phyloP scores from a whole-genome alignment of 495 filamentous ascomycete species.

The Hypomontagnella monticulosa region DNA sequence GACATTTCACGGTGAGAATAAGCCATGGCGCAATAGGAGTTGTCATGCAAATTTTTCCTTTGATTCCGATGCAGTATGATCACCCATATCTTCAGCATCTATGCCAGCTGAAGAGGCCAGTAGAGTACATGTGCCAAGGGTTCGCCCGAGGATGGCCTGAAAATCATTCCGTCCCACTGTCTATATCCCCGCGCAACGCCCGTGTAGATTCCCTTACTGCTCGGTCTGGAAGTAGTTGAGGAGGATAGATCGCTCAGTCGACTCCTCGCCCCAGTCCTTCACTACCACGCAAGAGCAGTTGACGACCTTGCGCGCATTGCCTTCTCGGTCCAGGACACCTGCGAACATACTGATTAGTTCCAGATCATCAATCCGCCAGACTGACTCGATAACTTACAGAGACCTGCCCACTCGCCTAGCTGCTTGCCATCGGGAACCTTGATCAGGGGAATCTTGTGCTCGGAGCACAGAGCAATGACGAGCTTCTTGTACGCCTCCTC shows the following conservation, averaged over 20 bases:
- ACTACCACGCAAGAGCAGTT: constrained; percentile 99
- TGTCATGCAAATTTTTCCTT: constrained; percentile 42
- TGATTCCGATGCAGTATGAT: constrained; percentile 52
- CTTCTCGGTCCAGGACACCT: constrained; percentile 99
- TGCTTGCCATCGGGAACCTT: constrained; percentile 99
- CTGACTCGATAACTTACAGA: constrained; percentile 75
- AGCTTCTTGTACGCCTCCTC: constrained; percentile 99
- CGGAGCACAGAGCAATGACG: constrained; percentile 94
- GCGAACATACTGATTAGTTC: constrained; percentile 34
- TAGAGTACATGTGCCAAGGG: constrained; percentile 49
- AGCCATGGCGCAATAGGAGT: constrained; percentile 5
- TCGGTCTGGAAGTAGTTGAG: constrained; percentile 99
- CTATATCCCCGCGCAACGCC: constrained; percentile 44
- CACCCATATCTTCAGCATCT: constrained; percentile 40
- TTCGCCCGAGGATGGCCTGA: constrained; percentile 39
- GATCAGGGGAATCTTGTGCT: constrained; percentile 99
- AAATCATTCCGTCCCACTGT: constrained; percentile 47
- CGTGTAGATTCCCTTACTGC: constrained; percentile 56
- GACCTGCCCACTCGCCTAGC: constrained; percentile 98
- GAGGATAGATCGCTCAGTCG: constrained; percentile 94
- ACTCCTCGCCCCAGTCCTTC: constrained; percentile 99
- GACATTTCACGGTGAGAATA: constrained; percentile 10
- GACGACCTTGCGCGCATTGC: constrained; percentile 98
- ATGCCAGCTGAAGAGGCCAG: constrained; percentile 48
- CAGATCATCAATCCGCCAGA: not conserved